phyloP scores from a whole-genome alignment of 2,329 filamentous ascomycete genomes.

The Venturia pyrina region DNA sequence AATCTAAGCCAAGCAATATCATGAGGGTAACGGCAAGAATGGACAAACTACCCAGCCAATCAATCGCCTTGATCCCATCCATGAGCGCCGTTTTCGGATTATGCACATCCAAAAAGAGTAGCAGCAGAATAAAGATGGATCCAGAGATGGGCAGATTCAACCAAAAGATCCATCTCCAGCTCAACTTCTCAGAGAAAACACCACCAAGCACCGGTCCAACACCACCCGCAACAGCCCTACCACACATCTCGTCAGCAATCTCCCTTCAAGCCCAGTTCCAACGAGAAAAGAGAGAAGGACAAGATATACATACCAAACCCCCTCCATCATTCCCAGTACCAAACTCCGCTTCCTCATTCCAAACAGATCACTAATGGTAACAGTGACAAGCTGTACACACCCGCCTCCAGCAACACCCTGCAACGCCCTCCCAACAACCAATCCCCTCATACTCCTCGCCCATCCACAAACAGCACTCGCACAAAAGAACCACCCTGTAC shows the following conservation, averaged over 20 bases:
- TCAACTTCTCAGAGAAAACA: constrained; percentile 34
- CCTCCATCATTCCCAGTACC: background rate
- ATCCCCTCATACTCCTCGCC: constrained; percentile 37
- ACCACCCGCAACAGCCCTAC: constrained; percentile 44
- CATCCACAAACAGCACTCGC: constrained; percentile 35
- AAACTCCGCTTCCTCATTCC: constrained; percentile 27
- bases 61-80: constrained; percentile 41
- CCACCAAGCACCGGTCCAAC: constrained; percentile 45
- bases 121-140: constrained; percentile 37
- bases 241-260: too few species aligned
- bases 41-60: constrained; percentile 44
- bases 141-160: constrained; percentile 34
- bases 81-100: constrained; percentile 43
- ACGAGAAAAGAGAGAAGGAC: constrained; percentile 23
- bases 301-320: constrained; percentile 27
- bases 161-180: constrained; percentile 48
- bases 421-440: constrained; percentile 41
- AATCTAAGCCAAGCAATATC: constrained; percentile 37
- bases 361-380: constrained; percentile 48
- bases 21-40: constrained; percentile 37
- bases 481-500: constrained; percentile 40
- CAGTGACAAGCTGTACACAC: constrained; percentile 41
- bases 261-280: background rate
- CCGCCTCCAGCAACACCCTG: constrained; percentile 47
- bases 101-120: constrained; percentile 45